Evolutionary conservation across 2,329 filamentous ascomycete genomes (phyloP).

Genomic region (Alternaria hordeiaustralica): DNA sequence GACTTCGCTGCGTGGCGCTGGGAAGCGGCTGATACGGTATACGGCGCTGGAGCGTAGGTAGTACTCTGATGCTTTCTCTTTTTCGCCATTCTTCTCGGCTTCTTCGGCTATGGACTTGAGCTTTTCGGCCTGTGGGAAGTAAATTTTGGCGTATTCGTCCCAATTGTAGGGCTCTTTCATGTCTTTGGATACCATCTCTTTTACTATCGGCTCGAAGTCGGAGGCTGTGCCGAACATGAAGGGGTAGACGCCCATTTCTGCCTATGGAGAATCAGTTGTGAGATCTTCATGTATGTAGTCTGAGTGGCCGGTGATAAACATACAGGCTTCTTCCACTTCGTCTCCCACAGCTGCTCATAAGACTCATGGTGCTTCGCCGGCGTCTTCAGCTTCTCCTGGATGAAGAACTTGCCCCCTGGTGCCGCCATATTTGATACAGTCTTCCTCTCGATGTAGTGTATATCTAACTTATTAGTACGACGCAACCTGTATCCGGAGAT

Average conservation of each 20-base stretch:
- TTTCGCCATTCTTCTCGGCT: constrained; percentile 57
- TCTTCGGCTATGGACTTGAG: constrained; percentile 62
- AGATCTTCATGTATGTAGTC: not conserved
- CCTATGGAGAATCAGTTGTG: constrained; percentile 20
- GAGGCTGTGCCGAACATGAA: constrained; percentile 74
- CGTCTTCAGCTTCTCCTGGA: constrained; percentile 54
- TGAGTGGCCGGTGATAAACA: constrained; percentile 23
- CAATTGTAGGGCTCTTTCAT: constrained; percentile 70
- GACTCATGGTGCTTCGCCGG: constrained; percentile 56
- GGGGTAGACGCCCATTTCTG: constrained; percentile 68
- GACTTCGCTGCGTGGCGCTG: constrained; percentile 56
- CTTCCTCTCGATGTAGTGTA: not conserved
- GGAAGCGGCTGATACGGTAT: constrained; percentile 77
- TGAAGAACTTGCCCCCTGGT: constrained; percentile 52
- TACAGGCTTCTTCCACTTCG: constrained; percentile 75
- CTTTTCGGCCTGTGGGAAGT: constrained; percentile 66
- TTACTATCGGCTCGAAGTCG: constrained; percentile 74
- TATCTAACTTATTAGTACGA: not conserved
- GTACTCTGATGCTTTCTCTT: constrained; percentile 63
- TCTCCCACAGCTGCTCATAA: constrained; percentile 68
- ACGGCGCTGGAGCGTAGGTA: constrained; percentile 65
- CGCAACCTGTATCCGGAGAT: not conserved
- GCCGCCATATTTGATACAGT: constrained; percentile 46
- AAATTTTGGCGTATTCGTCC: constrained; percentile 66
- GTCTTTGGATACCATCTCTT: constrained; percentile 65